Conservation (phyloP, 2,329 filamentous ascomycete species). For the Fusarium equiseti region DNA sequence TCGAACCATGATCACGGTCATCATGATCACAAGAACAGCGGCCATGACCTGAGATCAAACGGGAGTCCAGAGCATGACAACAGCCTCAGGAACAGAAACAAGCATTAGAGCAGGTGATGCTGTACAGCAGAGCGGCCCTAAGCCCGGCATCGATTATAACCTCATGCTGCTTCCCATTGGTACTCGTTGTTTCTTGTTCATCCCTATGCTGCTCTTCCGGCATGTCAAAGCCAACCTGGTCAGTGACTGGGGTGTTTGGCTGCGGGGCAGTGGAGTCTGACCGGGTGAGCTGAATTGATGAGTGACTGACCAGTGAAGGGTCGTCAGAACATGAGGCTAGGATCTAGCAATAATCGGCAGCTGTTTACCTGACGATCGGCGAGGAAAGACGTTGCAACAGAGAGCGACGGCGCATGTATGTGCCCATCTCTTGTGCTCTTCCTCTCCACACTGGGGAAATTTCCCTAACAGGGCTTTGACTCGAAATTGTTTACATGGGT, state of each 20-base stretch:
- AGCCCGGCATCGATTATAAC: conserved; percentile 8
- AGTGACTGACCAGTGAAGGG: conserved; percentile 19
- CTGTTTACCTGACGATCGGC: conserved; percentile 16
- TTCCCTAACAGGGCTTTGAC: not conserved
- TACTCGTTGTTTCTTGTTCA: conserved; percentile 1
- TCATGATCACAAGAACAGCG: conserved; percentile 50
- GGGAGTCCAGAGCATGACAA: conserved; percentile 41
- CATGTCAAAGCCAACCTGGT: conserved; percentile 16
- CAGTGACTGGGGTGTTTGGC: conserved; percentile 14
- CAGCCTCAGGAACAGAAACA: conserved; percentile 48
- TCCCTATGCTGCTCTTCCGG: not conserved
- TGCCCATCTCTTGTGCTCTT: conserved; percentile 1
- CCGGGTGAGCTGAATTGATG: conserved; percentile 29
- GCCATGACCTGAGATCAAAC: conserved; percentile 36
- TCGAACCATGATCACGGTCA: conserved; percentile 56
- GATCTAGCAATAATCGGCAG: conserved; percentile 13
- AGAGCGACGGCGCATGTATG: conserved; percentile 1
- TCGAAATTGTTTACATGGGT: not conserved
- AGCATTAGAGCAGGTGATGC: conserved; percentile 41
- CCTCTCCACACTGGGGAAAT: not conserved
- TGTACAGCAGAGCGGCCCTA: conserved; percentile 6
- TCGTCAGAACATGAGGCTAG: not conserved
- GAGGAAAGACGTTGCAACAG: conserved; percentile 3
- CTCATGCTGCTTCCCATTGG: conserved; percentile 11
- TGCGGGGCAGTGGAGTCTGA: conserved; percentile 26